These are phyloP conservation scores for Lumnitzera racemosa DNA, from an alignment of 345 rosid species.

Conservation along the genomic window DNA sequence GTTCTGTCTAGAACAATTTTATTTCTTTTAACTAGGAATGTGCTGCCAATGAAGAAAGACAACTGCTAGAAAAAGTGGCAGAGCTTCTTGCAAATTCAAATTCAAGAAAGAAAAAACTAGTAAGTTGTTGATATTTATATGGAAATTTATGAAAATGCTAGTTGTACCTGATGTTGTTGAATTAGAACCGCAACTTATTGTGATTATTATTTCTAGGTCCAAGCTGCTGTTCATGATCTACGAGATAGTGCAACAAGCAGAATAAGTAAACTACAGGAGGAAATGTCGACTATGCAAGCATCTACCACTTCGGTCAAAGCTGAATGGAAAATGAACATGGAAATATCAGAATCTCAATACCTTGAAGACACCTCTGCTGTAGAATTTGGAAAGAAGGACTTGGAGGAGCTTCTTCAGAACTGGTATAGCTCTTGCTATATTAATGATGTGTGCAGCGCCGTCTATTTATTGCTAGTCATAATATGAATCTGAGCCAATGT, in stretches of 20 bases:
- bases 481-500: not conserved
- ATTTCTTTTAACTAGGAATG: slow-evolving; percentile 48
- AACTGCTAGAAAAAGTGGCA: slow-evolving; percentile 84
- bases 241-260: slow-evolving; percentile 66
- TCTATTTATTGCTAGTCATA: not conserved
- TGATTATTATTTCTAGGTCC: slow-evolving; percentile 43
- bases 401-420: slow-evolving; percentile 69
- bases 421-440: slow-evolving; percentile 40
- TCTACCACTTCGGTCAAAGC: slow-evolving; percentile 64
- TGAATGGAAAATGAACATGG: slow-evolving; percentile 80
- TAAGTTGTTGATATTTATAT: slow-evolving; percentile 12
- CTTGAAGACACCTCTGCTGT: slow-evolving; percentile 63
- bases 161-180: not conserved
- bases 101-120: slow-evolving; percentile 86
- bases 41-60: slow-evolving; percentile 80
- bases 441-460: not conserved
- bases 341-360: slow-evolving; percentile 66
- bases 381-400: slow-evolving; percentile 67
- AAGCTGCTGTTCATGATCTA: slow-evolving; percentile 80
- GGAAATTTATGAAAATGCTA: not conserved
- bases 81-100: slow-evolving; percentile 78
- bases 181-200: not conserved
- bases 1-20: too few relatives aligned
- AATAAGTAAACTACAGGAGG: slow-evolving; percentile 71
- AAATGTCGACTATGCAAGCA: slow-evolving; percentile 89